Evolutionary conservation across 1,139 yeast species (phyloP), one percentile per base, ranked within the genome.

Genomic region (Wickerhamiella infanticola): DNA sequence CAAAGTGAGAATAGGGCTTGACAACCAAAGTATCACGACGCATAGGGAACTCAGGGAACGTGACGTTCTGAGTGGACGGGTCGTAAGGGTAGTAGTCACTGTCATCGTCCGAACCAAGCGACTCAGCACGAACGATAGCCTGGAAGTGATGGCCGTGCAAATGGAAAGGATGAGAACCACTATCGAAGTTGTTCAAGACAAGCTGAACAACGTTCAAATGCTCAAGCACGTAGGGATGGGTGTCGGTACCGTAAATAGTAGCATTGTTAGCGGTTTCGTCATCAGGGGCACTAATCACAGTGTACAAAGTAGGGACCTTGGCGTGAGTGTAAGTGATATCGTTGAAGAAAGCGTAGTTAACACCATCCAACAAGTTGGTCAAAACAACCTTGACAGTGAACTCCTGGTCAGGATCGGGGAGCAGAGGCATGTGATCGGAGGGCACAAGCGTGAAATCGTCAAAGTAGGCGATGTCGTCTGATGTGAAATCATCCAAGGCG

Each of bases 161-260:
- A 62, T 84, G 95, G 81, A 85, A 84, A 23, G 95, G 95, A 63
- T 84, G 95, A 53, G 74, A 74, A 66, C 93, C 93, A 45, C 84
- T 81, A 63, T 84, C 94, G 50, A 67, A 62, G 50, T 83, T 80
- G 62, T 84, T 83, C 43, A 84, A 63, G 13, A 81, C 76, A 49
- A 84, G 66, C 57, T 84, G 93, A 44, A 83, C 73, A 38, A 77
- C 65, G 8, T 50, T 51, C 37, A 76, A 79, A 55, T 79, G 74
- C 54, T 79, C 78, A 49, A 86, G 63, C 11, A 86, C 79, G 59
- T 73, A 69, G 0, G 93, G 55, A 60, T 85, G 75, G 48, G 94
- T 81, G 66, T 83, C 81, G 46, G 81, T 64, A 52, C 96, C 95
- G 65, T 86, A 86, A 45, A 85, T 66, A 23, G 67, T 50, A 52